Conservation (phyloP, 139 green algal species). For the Microglena sp. region DNA sequence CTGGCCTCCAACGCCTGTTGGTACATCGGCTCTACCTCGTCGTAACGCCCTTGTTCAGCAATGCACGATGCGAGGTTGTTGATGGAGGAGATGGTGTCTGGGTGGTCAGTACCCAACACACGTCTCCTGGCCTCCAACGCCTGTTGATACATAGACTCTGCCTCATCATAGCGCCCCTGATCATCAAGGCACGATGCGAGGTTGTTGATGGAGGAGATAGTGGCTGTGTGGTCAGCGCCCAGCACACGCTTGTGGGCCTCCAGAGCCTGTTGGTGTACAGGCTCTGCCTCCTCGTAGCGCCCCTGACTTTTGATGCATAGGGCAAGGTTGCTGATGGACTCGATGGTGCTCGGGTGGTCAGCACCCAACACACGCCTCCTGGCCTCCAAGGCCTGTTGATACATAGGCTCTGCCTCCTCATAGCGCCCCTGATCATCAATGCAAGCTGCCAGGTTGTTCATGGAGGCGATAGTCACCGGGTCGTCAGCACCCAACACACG, state of each 20-base stretch:
- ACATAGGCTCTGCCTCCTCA: too few relatives aligned
- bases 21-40: constrained; percentile 5
- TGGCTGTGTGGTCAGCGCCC: constrained; percentile 15
- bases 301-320: too few relatives aligned
- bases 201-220: constrained; percentile 10
- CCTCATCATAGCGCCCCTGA: constrained; percentile 13
- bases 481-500: constrained; percentile 10
- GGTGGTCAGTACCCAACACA: constrained; percentile 3
- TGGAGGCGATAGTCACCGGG: constrained; percentile 2
- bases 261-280: constrained; percentile 11
- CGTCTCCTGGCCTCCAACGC: constrained; percentile 10
- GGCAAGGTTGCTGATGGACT: too few relatives aligned
- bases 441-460: constrained; percentile 2
- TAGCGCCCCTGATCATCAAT: not conserved
- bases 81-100: not conserved
- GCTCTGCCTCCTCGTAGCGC: constrained; percentile 3
- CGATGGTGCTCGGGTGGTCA: too few relatives aligned
- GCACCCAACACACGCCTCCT: too few relatives aligned
- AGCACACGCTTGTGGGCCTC: not conserved
- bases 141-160: constrained; percentile 12
- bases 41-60: not conserved
- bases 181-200: constrained; percentile 11
- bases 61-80: not conserved
- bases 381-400: too few relatives aligned
- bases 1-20: not conserved